Evolutionary conservation across 2,329 filamentous ascomycete species (phyloP).

Genomic region (Ceratocystiopsis sp.): DNA sequence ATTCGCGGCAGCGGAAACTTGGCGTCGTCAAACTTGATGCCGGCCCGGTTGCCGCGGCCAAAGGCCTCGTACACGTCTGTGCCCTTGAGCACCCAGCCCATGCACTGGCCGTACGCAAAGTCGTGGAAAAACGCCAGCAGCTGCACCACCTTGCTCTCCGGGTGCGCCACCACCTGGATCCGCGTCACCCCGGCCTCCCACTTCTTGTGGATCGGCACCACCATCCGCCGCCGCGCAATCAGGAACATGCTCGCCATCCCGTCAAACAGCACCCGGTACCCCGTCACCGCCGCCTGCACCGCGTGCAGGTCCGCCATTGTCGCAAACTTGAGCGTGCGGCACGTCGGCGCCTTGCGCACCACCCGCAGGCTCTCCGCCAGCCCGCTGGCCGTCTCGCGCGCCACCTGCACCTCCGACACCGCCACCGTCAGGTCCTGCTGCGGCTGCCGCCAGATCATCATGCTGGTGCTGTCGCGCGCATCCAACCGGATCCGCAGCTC

Average conservation of each 20-base stretch:
- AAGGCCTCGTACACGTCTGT: constrained; percentile 69
- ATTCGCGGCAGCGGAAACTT: constrained; percentile 71
- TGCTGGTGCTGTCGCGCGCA: constrained; percentile 39
- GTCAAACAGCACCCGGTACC: constrained; percentile 61
- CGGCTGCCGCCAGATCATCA: constrained; percentile 52
- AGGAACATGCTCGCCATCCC: constrained; percentile 56
- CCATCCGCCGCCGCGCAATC: constrained; percentile 72
- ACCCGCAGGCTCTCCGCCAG: constrained; percentile 47
- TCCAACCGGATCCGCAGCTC: constrained; percentile 52
- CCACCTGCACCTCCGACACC: constrained; percentile 48
- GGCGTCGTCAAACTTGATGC: constrained; percentile 68
- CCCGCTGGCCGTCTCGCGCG: constrained; percentile 43
- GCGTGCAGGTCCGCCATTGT: constrained; percentile 52
- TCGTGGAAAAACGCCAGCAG: constrained; percentile 77
- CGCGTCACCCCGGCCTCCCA: constrained; percentile 73
- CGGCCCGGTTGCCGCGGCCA: constrained; percentile 48
- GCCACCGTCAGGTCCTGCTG: constrained; percentile 66
- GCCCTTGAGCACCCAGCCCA: constrained; percentile 74
- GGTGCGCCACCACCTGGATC: constrained; percentile 60
- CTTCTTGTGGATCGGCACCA: constrained; percentile 86
- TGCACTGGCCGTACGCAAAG: constrained; percentile 70
- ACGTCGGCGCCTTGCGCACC: constrained; percentile 40
- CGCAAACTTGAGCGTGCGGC: constrained; percentile 56
- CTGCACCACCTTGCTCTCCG: constrained; percentile 53
- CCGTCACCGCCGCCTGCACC: constrained; percentile 66